Conservation (phyloP, 257 asterid species). For the Prunella vulgaris region DNA sequence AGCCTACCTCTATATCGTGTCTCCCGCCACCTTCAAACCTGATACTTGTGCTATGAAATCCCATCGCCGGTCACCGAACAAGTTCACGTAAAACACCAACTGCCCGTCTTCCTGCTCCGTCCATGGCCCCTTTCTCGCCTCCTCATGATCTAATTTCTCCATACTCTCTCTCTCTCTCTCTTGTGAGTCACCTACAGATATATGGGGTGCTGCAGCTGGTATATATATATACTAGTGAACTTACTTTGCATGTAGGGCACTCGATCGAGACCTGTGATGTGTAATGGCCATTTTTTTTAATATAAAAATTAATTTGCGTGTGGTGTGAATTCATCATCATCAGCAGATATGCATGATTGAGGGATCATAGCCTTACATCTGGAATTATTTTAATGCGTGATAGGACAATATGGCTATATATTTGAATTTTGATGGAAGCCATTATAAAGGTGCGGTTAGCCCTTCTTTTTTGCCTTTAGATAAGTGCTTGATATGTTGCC, state of each 20-base stretch:
- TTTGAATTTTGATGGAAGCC: slow-evolving; percentile 42
- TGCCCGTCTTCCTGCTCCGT: slow-evolving; percentile 85
- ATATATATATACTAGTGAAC: slow-evolving; percentile 17
- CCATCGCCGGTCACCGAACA: slow-evolving; percentile 94
- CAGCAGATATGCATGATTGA: background rate
- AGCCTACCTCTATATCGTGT: slow-evolving; percentile 65
- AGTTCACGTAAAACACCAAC: slow-evolving; percentile 71
- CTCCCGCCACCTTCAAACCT: slow-evolving; percentile 99
- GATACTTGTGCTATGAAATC: slow-evolving; percentile 94
- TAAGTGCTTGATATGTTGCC: slow-evolving; percentile 72
- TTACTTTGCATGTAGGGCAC: background rate
- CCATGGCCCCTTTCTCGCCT: slow-evolving; percentile 79
- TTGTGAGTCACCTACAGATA: background rate
- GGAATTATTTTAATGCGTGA: slow-evolving; percentile 23
- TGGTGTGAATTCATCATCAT: background rate
- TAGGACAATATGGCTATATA: slow-evolving; percentile 34
- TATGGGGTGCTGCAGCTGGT: background rate
- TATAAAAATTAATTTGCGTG: background rate
- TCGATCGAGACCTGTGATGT: background rate
- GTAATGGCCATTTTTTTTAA: background rate
- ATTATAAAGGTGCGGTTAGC: slow-evolving; percentile 30
- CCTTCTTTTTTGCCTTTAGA: slow-evolving; percentile 24
- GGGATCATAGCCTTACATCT: slow-evolving; percentile 37
- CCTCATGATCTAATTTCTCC: slow-evolving; percentile 32
- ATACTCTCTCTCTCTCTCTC: background rate